Evolutionary conservation across 768 basidiomycete species (phyloP).

Genomic region (Suillus decipiens): DNA sequence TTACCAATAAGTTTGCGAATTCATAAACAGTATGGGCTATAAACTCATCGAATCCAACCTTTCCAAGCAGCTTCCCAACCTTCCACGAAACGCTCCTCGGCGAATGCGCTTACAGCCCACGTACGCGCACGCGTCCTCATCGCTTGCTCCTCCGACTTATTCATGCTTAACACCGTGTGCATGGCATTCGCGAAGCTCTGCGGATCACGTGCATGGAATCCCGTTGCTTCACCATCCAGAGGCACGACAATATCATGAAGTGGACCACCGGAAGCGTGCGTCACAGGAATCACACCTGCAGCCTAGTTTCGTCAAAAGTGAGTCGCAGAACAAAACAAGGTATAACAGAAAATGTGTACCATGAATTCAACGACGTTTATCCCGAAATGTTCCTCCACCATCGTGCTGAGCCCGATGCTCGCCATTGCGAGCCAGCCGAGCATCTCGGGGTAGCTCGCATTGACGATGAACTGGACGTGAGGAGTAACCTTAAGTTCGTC

Average conservation of each 20-base stretch:
- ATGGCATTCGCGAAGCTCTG: slow-evolving; percentile 68
- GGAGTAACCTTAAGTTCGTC: slow-evolving; percentile 50
- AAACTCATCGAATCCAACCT: slow-evolving; percentile 18
- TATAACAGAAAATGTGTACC: slow-evolving; percentile 48
- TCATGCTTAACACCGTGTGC: slow-evolving; percentile 60
- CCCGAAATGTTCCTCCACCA: slow-evolving; percentile 98
- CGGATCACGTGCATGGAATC: slow-evolving; percentile 76
- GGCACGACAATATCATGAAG: slow-evolving; percentile 90
- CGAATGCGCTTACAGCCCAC: slow-evolving; percentile 75
- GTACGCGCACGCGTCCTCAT: slow-evolving; percentile 69
- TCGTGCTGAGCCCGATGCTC: slow-evolving; percentile 89
- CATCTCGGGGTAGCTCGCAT: slow-evolving; percentile 75
- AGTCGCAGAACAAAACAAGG: slow-evolving; percentile 16
- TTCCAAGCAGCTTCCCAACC: slow-evolving; percentile 72
- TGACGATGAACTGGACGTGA: slow-evolving; percentile 77
- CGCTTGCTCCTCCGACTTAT: slow-evolving; percentile 52
- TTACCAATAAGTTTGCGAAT: background rate
- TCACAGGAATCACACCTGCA: slow-evolving; percentile 89
- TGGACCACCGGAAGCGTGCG: slow-evolving; percentile 93
- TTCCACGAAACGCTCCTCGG: slow-evolving; percentile 72
- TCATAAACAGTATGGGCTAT: background rate
- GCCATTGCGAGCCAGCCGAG: slow-evolving; percentile 71
- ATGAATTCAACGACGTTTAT: slow-evolving; percentile 98
- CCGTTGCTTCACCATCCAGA: slow-evolving; percentile 69
- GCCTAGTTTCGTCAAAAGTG: slow-evolving; percentile 53